Conservation (phyloP, 1,284 basidiomycete genomes). For the Leccinum fuscescens region DNA sequence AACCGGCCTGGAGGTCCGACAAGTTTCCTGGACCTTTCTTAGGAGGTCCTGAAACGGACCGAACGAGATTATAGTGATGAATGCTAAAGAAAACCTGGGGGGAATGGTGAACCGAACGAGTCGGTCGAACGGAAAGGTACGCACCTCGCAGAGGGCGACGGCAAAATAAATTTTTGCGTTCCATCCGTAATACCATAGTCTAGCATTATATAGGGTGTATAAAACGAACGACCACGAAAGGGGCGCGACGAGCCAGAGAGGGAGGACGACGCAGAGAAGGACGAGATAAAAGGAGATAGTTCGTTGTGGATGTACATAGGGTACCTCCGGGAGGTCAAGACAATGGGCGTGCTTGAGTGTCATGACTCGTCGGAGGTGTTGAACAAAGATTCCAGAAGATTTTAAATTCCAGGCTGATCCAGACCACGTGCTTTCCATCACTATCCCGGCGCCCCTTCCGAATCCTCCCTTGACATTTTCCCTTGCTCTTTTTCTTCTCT, state of each 20-base stretch:
- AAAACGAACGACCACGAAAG: constrained; percentile 68
- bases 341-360: neutral
- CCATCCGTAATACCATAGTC: constrained; percentile 43
- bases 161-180: constrained; percentile 41
- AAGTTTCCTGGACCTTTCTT: constrained; percentile 48
- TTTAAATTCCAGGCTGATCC: neutral
- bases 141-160: constrained; percentile 60
- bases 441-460: constrained; percentile 13
- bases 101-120: neutral
- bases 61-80: constrained; percentile 61
- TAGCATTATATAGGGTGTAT: constrained; percentile 50
- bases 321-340: constrained; percentile 35
- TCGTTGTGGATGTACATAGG: constrained; percentile 36
- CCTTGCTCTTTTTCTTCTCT: constrained; percentile 15
- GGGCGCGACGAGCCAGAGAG: constrained; percentile 70
- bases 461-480: constrained; percentile 24
- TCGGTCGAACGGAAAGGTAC: constrained; percentile 2
- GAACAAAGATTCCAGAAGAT: neutral
- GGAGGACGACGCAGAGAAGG: constrained; percentile 57
- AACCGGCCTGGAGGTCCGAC: constrained; percentile 57
- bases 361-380: neutral
- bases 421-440: constrained; percentile 13
- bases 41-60: constrained; percentile 50
- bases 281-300: constrained; percentile 57
- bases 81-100: constrained; percentile 74